Percentiles rank a stretch among this genome's conserved stretches.
phyloP scores from a whole-genome alignment of 2,329 filamentous ascomycete genomes.

The Colletotrichum chlorophyti region DNA sequence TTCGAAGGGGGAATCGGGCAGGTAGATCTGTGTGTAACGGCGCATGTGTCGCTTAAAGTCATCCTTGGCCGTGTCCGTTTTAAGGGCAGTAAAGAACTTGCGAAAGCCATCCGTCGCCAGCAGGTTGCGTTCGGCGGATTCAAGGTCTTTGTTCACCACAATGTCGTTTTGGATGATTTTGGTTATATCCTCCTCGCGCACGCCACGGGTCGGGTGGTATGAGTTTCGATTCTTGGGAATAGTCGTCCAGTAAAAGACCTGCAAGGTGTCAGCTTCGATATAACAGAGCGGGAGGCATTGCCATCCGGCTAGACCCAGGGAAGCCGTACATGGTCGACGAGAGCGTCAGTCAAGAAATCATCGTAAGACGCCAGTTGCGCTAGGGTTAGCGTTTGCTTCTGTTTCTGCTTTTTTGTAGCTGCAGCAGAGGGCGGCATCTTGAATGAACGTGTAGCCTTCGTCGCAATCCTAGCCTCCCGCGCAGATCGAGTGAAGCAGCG shows the following conservation, averaged over 20 bases:
- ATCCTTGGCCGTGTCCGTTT: slow-evolving; percentile 77
- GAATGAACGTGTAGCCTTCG: not conserved
- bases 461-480: slow-evolving; percentile 10
- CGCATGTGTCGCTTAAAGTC: slow-evolving; percentile 87
- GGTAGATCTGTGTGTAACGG: slow-evolving; percentile 91
- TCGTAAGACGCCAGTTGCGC: slow-evolving; percentile 92
- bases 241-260: slow-evolving; percentile 96
- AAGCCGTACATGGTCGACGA: slow-evolving; percentile 86
- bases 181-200: slow-evolving; percentile 69
- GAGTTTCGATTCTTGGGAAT: slow-evolving; percentile 93
- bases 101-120: slow-evolving; percentile 76
- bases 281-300: slow-evolving; percentile 19
- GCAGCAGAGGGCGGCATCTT: slow-evolving; percentile 46
- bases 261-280: slow-evolving; percentile 28
- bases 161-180: slow-evolving; percentile 70
- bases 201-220: slow-evolving; percentile 83
- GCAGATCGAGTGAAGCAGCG: slow-evolving; percentile 10
- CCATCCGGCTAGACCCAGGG: not conserved
- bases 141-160: slow-evolving; percentile 75
- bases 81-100: slow-evolving; percentile 73
- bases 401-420: slow-evolving; percentile 58
- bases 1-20: slow-evolving; percentile 93
- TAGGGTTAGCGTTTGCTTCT: slow-evolving; percentile 80
- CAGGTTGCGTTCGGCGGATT: slow-evolving; percentile 74
- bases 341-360: slow-evolving; percentile 91